Percentiles rank a stretch among this genome's conserved stretches.
Conservation (phyloP, 2,329 filamentous ascomycete genomes). For the Aspergillus quadrilineatus region DNA sequence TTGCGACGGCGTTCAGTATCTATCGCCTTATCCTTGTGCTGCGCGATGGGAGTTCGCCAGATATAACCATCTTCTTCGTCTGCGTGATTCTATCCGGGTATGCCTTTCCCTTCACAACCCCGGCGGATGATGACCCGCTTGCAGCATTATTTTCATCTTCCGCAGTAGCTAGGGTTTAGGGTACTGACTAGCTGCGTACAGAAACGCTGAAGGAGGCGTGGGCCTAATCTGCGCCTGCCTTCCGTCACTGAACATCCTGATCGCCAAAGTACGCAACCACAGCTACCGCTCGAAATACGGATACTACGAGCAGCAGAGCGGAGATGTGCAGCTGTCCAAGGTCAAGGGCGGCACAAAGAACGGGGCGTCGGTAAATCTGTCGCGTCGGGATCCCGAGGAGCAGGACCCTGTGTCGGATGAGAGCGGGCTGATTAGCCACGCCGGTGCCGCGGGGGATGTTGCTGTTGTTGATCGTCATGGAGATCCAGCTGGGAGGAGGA, state of each 20-base stretch:
- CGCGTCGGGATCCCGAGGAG: slow-evolving; percentile 20
- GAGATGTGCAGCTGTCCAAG: slow-evolving; percentile 29
- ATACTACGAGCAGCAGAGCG: slow-evolving; percentile 30
- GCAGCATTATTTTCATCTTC: too few relatives aligned
- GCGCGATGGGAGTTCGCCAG: slow-evolving; percentile 28
- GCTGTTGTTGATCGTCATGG: background rate
- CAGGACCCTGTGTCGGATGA: slow-evolving; percentile 29
- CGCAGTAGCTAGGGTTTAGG: too few relatives aligned
- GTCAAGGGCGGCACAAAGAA: slow-evolving; percentile 17
- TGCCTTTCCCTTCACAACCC: slow-evolving; percentile 8
- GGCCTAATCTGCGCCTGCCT: slow-evolving; percentile 41
- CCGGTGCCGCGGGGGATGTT: slow-evolving; percentile 23
- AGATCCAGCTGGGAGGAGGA: background rate
- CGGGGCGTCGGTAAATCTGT: slow-evolving; percentile 20
- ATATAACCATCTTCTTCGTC: slow-evolving; percentile 37
- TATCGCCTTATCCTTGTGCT: slow-evolving; percentile 39
- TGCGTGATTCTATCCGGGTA: slow-evolving; percentile 42
- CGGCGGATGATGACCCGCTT: too few relatives aligned
- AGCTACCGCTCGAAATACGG: slow-evolving; percentile 27
- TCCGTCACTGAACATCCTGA: slow-evolving; percentile 33
- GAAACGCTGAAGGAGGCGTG: slow-evolving; percentile 39
- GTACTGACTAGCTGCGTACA: slow-evolving; percentile 10
- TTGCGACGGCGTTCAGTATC: slow-evolving; percentile 41
- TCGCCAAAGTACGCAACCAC: slow-evolving; percentile 26
- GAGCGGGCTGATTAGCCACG: slow-evolving; percentile 33